Evolutionary conservation across 2,329 filamentous ascomycete species (phyloP), one percentile per base, ranked within the genome.

Genomic region (Cryphonectria japonica): DNA sequence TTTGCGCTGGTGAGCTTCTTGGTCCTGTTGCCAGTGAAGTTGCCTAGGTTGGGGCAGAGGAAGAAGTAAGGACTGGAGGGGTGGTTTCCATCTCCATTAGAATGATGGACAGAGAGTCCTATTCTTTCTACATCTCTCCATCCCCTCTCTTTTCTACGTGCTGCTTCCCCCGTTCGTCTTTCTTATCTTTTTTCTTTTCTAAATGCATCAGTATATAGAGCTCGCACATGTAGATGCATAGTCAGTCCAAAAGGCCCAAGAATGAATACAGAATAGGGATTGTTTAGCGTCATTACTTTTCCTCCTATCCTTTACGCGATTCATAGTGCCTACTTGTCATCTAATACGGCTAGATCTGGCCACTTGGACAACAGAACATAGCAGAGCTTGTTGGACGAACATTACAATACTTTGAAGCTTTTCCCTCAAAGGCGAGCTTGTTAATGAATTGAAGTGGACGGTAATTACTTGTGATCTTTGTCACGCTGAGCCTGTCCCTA

Each of bases 11-110:
- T 87, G 0, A 84, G 84, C 26, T 74, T 86, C 2, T 29, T 82
- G 13, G 73, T 91, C 66, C 78, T 90, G 2, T 14, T 85, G 50
- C 84, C 85, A 0, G 80, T 91, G 32, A 85, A 82, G 76, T 76
- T 92, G 75, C 88, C 88, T 1, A 83, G 84, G 70, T 76, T 90
- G 66, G 84, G 84, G 4, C 52, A 59, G 50, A 78, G 79, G 19
- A 79, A 80, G 74, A 85, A 83, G 73, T 82, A 72, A 71, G 59
- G 3, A 68, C 5, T n/a, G 16, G 11, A 14, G 2, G 13, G 13
- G 11, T 43, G 41, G 14, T 4, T 43, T 43, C 16, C 14, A 2
- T 43, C 11, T 43, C 14, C 14, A 3, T 19, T 7, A 2, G 19
- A 16, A 22, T 46, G 19, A 46, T 19, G 16, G 22, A 43, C 41